Base-by-base conservation (phyloP, 108 stramenopile species). In the Pseudonitzschia multiseries region DNA sequence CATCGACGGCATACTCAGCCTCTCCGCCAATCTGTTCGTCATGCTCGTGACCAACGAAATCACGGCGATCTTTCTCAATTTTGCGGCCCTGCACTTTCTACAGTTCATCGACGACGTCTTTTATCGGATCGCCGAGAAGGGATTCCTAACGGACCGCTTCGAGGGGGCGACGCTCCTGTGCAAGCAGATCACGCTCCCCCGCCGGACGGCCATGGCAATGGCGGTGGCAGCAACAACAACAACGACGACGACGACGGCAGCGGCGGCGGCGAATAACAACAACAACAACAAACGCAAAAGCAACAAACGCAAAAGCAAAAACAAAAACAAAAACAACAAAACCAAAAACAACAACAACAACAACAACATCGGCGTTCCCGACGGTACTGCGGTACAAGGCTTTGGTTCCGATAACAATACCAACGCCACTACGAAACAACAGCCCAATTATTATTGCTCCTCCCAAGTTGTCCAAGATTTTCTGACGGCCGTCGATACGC, bases 41-140 rank as follows among this genome's bases (percentile, higher is more conserved):
- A 64, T 83, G 48, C 44, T 89, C 50, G 65, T 86, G 20, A 80
- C 81, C 57, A 70, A 72, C 32, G 71, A 73, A 18, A 74, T 86
- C 18, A 32, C 85, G 15, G 52, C 46, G 1, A 59, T 84, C 24
- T 89, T 89, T 71, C 53, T 89, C 43, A 89, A 86, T 67, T 89
- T 89, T 70, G 88, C 88, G 20, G 88, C 88, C 3, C 65, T 89
- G 3, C 77, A 79, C 29, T 89, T 89, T 81, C 68, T 89, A 28
- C 80, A 81, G 70, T 77, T 41, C 36, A 81, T 89, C 43, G 88
- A 89, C 69, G 83, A 89, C 65, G 64, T 88, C 10, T 80, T 81
- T 22, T 80, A 86, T 41, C 61, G 74, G 17, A 61, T 88, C 61
- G 82, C 77, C 0, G 74, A 63, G 4, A 65, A 86, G 66, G 87